These are phyloP conservation scores for Leccinum olivaceopallidum DNA, from an alignment of 768 basidiomycete species.

Conservation along the genomic window DNA sequence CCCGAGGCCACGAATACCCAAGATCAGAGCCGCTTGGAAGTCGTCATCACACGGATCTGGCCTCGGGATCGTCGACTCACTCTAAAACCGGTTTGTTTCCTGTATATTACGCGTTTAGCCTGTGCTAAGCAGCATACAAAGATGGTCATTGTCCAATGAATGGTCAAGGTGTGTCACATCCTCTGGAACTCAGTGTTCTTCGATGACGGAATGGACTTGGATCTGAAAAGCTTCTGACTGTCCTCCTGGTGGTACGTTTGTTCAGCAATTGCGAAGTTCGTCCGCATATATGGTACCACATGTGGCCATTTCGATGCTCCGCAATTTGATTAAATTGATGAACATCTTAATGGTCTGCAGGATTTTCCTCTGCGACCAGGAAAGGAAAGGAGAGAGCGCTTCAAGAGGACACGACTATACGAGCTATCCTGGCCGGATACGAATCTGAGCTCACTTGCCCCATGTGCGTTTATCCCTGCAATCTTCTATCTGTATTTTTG, in stretches of 20 bases:
- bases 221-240: neutral
- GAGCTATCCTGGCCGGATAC: slow-evolving; percentile 43
- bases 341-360: slow-evolving; percentile 8
- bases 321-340: neutral
- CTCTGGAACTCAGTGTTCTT: neutral
- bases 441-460: slow-evolving; percentile 71
- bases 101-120: neutral
- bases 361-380: slow-evolving; percentile 22
- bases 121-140: slow-evolving; percentile 8
- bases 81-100: slow-evolving; percentile 8
- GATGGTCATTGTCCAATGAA: slow-evolving; percentile 1
- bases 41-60: neutral
- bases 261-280: neutral
- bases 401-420: slow-evolving; percentile 25
- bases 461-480: slow-evolving; percentile 51
- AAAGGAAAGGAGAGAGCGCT: slow-evolving; percentile 48
- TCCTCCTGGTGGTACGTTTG: slow-evolving; percentile 22
- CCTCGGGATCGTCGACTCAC: neutral
- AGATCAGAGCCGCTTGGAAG: neutral
- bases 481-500: neutral
- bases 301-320: slow-evolving; percentile 5
- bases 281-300: slow-evolving; percentile 1
- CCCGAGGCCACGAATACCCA: slow-evolving; percentile 11
- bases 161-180: slow-evolving; percentile 13
- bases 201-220: neutral